Conservation (phyloP, 805 yeast genomes). For the Lachancea thermotolerans region DNA sequence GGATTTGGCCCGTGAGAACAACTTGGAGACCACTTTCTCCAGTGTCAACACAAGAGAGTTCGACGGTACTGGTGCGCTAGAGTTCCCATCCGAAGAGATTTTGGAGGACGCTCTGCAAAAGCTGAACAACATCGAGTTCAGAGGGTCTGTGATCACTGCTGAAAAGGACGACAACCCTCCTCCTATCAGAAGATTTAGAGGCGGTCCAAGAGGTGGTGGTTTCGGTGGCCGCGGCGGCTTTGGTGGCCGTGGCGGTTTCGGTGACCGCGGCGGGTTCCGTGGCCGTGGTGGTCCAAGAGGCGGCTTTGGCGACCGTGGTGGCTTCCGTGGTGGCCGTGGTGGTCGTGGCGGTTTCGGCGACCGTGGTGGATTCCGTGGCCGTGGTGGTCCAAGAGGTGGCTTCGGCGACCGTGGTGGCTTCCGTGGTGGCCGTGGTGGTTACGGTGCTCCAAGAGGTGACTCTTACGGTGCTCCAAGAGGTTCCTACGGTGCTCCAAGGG, state of each 20-base stretch:
- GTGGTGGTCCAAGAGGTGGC: conserved; percentile 41
- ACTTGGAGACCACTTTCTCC: conserved; percentile 55
- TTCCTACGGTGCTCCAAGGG: conserved; percentile 32
- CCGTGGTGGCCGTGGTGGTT: conserved; percentile 33
- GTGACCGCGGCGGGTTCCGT: conserved; percentile 34
- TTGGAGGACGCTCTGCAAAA: conserved; percentile 67
- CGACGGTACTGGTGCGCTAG: conserved; percentile 42
- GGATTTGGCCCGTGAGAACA: conserved; percentile 81
- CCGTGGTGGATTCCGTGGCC: conserved; percentile 24
- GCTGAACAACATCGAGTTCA: conserved; percentile 63
- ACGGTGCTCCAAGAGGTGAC: conserved; percentile 29
- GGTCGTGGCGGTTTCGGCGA: conserved; percentile 39
- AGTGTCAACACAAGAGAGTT: conserved; percentile 41
- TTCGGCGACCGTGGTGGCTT: conserved; percentile 37
- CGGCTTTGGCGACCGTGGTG: conserved; percentile 36
- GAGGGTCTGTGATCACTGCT: conserved; percentile 61
- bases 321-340: conserved; percentile 33
- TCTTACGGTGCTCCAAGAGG: conserved; percentile 24
- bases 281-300: conserved; percentile 34
- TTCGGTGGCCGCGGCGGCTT: conserved; percentile 40
- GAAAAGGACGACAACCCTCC: conserved; percentile 67
- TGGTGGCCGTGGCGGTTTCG: conserved; percentile 42
- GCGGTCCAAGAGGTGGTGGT: conserved; percentile 43
- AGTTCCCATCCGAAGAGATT: conserved; percentile 58
- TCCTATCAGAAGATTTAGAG: conserved; percentile 42